Conservation (phyloP, 306 rosid genomes). For the Quercus parvula region DNA sequence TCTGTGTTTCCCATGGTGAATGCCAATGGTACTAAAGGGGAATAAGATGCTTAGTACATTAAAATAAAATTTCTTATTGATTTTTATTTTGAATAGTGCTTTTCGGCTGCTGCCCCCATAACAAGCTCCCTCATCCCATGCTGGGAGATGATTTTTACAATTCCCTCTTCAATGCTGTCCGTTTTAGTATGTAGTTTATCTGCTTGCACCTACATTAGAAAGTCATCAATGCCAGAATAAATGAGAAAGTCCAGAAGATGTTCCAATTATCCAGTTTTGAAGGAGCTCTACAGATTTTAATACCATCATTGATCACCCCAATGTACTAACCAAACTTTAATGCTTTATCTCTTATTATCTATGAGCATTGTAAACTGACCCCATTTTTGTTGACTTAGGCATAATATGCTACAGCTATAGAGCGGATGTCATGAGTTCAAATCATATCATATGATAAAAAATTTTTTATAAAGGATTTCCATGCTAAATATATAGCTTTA, state of each 20-base stretch:
- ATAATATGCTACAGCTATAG: not conserved
- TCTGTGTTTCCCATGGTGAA: not conserved
- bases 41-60: not conserved
- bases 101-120: conserved; percentile 92
- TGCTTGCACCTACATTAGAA: conserved; percentile 45
- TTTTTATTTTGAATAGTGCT: conserved; percentile 51
- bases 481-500: no score
- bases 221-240: not conserved
- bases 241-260: not conserved
- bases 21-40: not conserved
- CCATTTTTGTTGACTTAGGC: not conserved
- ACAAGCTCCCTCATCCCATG: conserved; percentile 56
- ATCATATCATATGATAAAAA: no score
- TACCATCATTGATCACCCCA: not conserved
- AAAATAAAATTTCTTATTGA: conserved; percentile 2
- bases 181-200: conserved; percentile 43
- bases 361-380: not conserved
- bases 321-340: not conserved
- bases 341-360: not conserved
- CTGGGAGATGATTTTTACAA: conserved; percentile 59
- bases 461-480: no score
- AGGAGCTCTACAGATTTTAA: not conserved
- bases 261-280: not conserved
- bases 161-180: conserved; percentile 68
- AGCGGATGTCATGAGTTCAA: no score